These are phyloP conservation scores for Hyphodiscus hymeniophilus DNA, from an alignment of 495 filamentous ascomycete species.

Conservation along the genomic window DNA sequence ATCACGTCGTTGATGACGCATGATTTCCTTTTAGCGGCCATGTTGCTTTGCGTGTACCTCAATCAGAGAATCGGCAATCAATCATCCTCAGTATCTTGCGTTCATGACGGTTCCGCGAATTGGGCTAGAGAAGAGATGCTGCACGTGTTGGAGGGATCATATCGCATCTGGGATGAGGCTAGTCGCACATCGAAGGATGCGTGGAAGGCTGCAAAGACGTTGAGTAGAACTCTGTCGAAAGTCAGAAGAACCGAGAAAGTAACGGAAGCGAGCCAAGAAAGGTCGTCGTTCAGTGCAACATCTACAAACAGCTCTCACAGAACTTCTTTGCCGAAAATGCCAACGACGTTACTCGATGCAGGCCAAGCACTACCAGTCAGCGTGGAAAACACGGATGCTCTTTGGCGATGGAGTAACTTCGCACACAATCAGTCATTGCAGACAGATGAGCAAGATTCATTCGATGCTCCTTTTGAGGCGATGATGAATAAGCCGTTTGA, in stretches of 20 bases:
- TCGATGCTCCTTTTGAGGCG: not conserved
- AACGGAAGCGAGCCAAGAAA: not conserved
- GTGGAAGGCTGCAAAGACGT: conserved; percentile 5
- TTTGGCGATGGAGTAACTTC: not conserved
- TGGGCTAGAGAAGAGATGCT: conserved; percentile 23
- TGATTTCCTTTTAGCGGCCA: conserved; percentile 39
- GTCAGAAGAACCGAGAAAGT: not conserved
- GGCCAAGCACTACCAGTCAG: not conserved
- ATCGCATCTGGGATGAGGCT: conserved; percentile 4
- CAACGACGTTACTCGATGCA: not conserved
- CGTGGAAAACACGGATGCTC: not conserved
- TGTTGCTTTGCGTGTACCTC: conserved; percentile 31
- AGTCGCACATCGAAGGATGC: conserved; percentile 8
- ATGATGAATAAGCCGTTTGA: not conserved
- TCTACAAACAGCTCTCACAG: not conserved
- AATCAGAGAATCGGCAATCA: not conserved
- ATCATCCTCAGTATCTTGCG: not conserved
- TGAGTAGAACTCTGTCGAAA: conserved; percentile 6
- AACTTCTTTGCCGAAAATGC: not conserved
- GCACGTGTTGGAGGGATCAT: conserved; percentile 27
- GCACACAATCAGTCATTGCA: not conserved
- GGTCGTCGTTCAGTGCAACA: not conserved
- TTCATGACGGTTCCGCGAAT: not conserved
- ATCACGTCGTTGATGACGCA: conserved; percentile 32
- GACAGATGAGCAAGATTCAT: not conserved